phyloP scores from a whole-genome alignment of 306 rosid species.

The Vigna mungo region DNA sequence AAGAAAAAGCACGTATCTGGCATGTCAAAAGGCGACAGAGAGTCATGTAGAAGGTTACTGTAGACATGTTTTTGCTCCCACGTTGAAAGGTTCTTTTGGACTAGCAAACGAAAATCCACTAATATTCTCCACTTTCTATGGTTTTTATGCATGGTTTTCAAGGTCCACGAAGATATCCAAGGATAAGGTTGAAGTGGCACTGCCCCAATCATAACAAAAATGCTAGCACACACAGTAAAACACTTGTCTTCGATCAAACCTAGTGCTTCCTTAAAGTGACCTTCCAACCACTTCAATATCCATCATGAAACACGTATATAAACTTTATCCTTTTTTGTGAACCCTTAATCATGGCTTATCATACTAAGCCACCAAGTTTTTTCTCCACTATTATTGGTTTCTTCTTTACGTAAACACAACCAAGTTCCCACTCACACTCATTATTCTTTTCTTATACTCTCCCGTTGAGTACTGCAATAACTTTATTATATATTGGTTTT shows the following conservation, averaged over 20 bases:
- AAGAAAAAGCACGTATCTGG: background rate
- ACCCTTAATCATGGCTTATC: conserved; percentile 35
- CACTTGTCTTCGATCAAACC: conserved; percentile 38
- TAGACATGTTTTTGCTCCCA: background rate
- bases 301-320: background rate
- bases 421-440: background rate
- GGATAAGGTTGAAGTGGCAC: conserved; percentile 42
- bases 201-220: conserved; percentile 18
- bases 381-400: conserved; percentile 15
- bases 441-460: background rate
- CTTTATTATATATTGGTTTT: conserved; percentile 5
- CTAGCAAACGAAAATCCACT: conserved; percentile 32
- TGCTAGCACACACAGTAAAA: conserved; percentile 30
- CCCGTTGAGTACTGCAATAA: background rate
- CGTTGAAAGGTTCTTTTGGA: conserved; percentile 31
- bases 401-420: conserved; percentile 37
- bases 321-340: conserved; percentile 38
- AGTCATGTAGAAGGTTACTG: background rate
- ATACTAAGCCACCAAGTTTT: conserved; percentile 31
- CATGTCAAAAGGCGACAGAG: background rate
- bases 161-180: background rate
- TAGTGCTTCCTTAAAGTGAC: conserved; percentile 46
- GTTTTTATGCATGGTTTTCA: background rate
- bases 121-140: background rate
- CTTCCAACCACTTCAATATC: conserved; percentile 41